Percentiles rank a stretch among this genome's conserved stretches.
phyloP scores from a whole-genome alignment of 208 protist species.

The Giardia duodenalis region DNA sequence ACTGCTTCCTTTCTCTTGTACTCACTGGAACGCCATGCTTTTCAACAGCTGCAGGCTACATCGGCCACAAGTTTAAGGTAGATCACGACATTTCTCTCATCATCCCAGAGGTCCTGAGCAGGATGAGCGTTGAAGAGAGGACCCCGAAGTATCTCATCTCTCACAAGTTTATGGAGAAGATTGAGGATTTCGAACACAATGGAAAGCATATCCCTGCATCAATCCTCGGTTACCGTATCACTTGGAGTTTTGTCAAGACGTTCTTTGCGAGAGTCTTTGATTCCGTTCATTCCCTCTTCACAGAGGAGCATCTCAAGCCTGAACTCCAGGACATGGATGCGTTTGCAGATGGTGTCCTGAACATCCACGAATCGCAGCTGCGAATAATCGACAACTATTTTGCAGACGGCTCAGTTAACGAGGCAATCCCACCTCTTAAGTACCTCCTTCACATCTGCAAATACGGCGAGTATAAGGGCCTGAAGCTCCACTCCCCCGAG shows the following conservation, averaged over 20 bases:
- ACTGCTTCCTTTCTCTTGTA: constrained; percentile 28
- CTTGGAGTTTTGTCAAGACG: constrained; percentile 36
- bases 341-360: constrained; percentile 40
- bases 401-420: constrained; percentile 42
- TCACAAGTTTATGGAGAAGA: constrained; percentile 41
- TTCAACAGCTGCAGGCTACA: constrained; percentile 35
- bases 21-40: constrained; percentile 22
- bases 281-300: constrained; percentile 42
- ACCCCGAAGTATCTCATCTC: constrained; percentile 28
- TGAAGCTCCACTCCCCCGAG: constrained; percentile 33
- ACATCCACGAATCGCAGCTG: constrained; percentile 35
- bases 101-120: constrained; percentile 47
- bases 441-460: constrained; percentile 44
- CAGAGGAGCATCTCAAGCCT: constrained; percentile 41
- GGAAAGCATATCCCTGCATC: constrained; percentile 42
- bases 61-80: constrained; percentile 36
- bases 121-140: constrained; percentile 44
- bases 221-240: constrained; percentile 50
- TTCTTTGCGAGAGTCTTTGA: constrained; percentile 47
- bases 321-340: constrained; percentile 38
- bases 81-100: constrained; percentile 49
- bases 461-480: constrained; percentile 42
- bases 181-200: constrained; percentile 45
- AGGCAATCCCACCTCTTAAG: constrained; percentile 43
- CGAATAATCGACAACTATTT: constrained; percentile 35